A percentile compares a stretch with the other conserved stretches of the same genome.
Evolutionary conservation across 2,329 filamentous ascomycete genomes (phyloP).

Genomic region (Aspergillus luchuensis): DNA sequence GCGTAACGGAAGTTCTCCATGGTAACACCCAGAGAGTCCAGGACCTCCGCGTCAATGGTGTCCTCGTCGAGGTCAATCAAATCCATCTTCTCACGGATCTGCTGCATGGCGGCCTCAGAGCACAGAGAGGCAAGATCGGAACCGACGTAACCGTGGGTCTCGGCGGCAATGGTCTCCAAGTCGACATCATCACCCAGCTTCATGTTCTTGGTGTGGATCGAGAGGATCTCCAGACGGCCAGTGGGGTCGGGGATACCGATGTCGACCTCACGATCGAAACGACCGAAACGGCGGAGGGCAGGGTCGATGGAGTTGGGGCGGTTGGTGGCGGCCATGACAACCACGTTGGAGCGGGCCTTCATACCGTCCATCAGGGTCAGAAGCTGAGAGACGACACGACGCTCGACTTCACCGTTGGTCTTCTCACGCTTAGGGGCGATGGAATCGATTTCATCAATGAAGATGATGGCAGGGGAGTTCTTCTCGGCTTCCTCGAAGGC

Average conservation of each 20-base stretch:
- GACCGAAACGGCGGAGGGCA: constrained; percentile 93
- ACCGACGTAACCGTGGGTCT: constrained; percentile 98
- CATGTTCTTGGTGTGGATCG: constrained; percentile 99
- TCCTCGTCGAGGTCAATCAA: constrained; percentile 98
- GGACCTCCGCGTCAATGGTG: constrained; percentile 96
- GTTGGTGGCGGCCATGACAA: constrained; percentile 99
- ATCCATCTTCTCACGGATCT: constrained; percentile 99
- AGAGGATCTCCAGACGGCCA: constrained; percentile 96
- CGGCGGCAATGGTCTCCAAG: constrained; percentile 90
- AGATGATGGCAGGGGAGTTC: constrained; percentile 98
- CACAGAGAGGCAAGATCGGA: constrained; percentile 98
- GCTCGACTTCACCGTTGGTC: constrained; percentile 98
- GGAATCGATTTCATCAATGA: constrained; percentile 99
- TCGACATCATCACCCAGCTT: constrained; percentile 97
- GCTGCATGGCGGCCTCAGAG: constrained; percentile 99
- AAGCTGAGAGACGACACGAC: constrained; percentile 96
- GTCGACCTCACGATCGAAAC: constrained; percentile 98
- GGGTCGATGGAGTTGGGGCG: constrained; percentile 98
- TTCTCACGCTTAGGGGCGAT: constrained; percentile 99
- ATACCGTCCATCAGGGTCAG: constrained; percentile 98
- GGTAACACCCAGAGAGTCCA: constrained; percentile 96
- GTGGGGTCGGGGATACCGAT: constrained; percentile 98
- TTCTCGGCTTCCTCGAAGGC: constrained; percentile 99
- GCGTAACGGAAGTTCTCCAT: constrained; percentile 99
- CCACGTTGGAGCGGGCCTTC: constrained; percentile 98